Conservation (phyloP, 768 basidiomycete species). For the Leccinum disarticulatum region DNA sequence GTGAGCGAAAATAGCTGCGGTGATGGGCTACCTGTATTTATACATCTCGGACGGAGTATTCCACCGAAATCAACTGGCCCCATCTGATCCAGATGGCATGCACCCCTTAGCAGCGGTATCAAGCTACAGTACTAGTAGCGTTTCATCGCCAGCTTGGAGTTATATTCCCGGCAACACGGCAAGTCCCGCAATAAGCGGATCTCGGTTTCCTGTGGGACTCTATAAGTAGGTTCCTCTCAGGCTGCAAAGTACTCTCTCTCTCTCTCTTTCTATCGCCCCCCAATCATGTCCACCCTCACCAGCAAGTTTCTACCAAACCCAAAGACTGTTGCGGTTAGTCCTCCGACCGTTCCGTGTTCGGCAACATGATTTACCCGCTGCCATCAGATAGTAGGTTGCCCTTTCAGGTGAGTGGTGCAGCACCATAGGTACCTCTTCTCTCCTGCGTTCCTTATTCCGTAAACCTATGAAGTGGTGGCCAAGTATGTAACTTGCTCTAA, state of each 20-base stretch:
- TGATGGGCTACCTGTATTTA: slow-evolving; percentile 19
- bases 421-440: neutral
- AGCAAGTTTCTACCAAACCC: slow-evolving; percentile 48
- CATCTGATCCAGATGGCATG: too few species aligned
- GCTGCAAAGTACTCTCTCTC: neutral
- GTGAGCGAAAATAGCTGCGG: slow-evolving; percentile 20
- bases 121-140: too few species aligned
- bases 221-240: slow-evolving; percentile 2
- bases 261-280: neutral
- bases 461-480: slow-evolving; percentile 28
- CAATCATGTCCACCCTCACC: slow-evolving; percentile 22
- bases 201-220: neutral
- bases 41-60: slow-evolving; percentile 6
- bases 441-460: slow-evolving; percentile 9
- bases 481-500: slow-evolving; percentile 22
- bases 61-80: neutral
- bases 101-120: too few species aligned
- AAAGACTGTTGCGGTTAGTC: slow-evolving; percentile 78
- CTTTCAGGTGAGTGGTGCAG: slow-evolving; percentile 74
- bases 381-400: slow-evolving; percentile 85
- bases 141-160: neutral
- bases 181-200: slow-evolving; percentile 7
- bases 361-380: slow-evolving; percentile 10
- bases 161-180: slow-evolving; percentile 1
- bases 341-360: neutral